Conservation (phyloP, 176 grass and related monocot genomes). For the Bothriochloa decipiens region DNA sequence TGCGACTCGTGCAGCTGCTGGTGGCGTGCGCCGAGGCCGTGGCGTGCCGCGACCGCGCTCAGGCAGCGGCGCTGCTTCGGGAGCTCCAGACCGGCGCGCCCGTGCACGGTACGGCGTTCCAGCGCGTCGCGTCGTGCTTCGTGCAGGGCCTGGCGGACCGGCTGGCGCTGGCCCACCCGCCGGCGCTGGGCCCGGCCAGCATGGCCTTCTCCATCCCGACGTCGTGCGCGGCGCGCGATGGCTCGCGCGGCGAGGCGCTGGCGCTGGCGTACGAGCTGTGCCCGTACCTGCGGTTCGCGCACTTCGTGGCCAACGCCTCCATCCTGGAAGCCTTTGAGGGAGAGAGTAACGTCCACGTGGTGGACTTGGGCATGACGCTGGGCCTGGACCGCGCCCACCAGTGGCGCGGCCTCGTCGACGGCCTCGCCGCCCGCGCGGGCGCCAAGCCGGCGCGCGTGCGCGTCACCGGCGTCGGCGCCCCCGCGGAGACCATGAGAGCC, state of each 20-base stretch:
- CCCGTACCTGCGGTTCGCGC: slow-evolving; percentile 75
- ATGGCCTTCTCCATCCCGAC: slow-evolving; percentile 55
- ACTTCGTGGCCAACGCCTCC: slow-evolving; percentile 71
- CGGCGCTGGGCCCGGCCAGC: slow-evolving; percentile 49
- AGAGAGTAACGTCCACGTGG: slow-evolving; percentile 61
- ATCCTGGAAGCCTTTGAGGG: slow-evolving; percentile 73
- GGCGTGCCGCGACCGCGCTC: slow-evolving; percentile 70
- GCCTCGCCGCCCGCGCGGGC: slow-evolving; percentile 39
- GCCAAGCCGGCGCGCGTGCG: slow-evolving; percentile 47
- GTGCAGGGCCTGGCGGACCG: slow-evolving; percentile 69
- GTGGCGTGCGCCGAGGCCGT: slow-evolving; percentile 81
- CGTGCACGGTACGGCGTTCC: slow-evolving; percentile 70
- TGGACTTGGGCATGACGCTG: slow-evolving; percentile 71
- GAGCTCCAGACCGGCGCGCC: slow-evolving; percentile 57
- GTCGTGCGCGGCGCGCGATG: slow-evolving; percentile 26
- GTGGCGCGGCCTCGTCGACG: slow-evolving; percentile 60
- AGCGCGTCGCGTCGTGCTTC: slow-evolving; percentile 77
- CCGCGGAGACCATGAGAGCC: slow-evolving; percentile 39
- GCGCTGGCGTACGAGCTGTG: slow-evolving; percentile 74
- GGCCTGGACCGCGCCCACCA: slow-evolving; percentile 56
- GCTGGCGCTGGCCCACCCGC: slow-evolving; percentile 56
- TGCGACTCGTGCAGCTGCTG: slow-evolving; percentile 68
- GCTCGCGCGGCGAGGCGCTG: slow-evolving; percentile 56
- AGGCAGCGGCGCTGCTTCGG: slow-evolving; percentile 53
- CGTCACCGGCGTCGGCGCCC: slow-evolving; percentile 51